Conservation (phyloP, 2,329 filamentous ascomycete species). For the Neonectria punicea region DNA sequence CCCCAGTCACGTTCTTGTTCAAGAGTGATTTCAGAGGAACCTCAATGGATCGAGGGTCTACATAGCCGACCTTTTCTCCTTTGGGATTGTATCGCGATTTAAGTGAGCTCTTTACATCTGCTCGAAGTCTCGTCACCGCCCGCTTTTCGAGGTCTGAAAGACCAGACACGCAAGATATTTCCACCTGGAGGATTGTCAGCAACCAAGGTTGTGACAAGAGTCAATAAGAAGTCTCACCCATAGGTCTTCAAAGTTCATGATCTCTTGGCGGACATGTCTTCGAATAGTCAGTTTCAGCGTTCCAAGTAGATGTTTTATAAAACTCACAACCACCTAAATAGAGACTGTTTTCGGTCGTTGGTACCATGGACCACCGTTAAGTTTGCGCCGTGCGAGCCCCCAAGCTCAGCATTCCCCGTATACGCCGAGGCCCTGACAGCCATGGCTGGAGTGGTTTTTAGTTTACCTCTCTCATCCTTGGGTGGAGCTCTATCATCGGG, state of each 20-base stretch:
- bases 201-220: background rate
- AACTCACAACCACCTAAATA: slow-evolving; percentile 56
- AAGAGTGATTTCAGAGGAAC: slow-evolving; percentile 44
- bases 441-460: slow-evolving; percentile 31
- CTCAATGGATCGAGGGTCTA: slow-evolving; percentile 55
- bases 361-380: slow-evolving; percentile 51
- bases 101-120: slow-evolving; percentile 51
- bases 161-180: slow-evolving; percentile 47
- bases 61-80: slow-evolving; percentile 52
- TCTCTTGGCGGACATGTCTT: slow-evolving; percentile 52
- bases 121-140: slow-evolving; percentile 50
- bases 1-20: slow-evolving; percentile 28
- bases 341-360: slow-evolving; percentile 44
- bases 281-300: slow-evolving; percentile 26
- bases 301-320: no score
- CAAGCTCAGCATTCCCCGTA: slow-evolving; percentile 50
- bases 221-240: slow-evolving; percentile 43
- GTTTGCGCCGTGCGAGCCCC: slow-evolving; percentile 49
- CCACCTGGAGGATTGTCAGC: slow-evolving; percentile 39
- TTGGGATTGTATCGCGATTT: slow-evolving; percentile 52
- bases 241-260: slow-evolving; percentile 56
- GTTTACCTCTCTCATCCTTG: slow-evolving; percentile 26
- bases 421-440: slow-evolving; percentile 50
- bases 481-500: slow-evolving; percentile 35
- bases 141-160: slow-evolving; percentile 49